Evolutionary conservation across 257 asterid species (phyloP), one percentile per base, ranked within the genome.

Genomic region (Voacanga thouarsii): DNA sequence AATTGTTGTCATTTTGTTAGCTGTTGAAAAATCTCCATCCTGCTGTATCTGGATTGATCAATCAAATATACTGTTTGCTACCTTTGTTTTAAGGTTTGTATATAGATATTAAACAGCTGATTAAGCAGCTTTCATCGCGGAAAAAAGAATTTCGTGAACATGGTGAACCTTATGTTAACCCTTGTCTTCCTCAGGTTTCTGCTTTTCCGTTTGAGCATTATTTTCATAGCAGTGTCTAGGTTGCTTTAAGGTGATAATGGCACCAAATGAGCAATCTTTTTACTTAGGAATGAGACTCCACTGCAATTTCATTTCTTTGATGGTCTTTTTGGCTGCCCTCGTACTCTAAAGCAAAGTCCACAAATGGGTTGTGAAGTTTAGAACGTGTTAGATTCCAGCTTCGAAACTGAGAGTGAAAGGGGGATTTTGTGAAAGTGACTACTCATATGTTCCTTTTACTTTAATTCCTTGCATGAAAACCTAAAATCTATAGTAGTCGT

Each of bases 401-500:
- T 26, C 55, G 2, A 49, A 49, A 5, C 55, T 49, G 55, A 49
- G 59, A 3, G 16, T 53, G 59, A 56, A 10, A 23, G 16, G 24
- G 41, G 47, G 21, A 41, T 37, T 5, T 3, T 43, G 6, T 24
- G 78, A 75, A 43, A 75, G 71, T 19, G 39, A 75, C 70, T 59
- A 6, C 24, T 60, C 59, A 6, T n/a, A 10, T 5, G n/a, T 43
- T 30, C 53, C 71, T 75, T 75, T 75, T n/a, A 59, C 78, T 75
- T 75, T 59, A 41, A 59, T 59, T 14, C 71, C 60, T 45, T 24
- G 47, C 59, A 11, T n/a, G 37, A 63, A 75, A 65, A 43, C 23
- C 37, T 70, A 23, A 16, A 74, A n/a, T 49, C 49, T 39, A 39
- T 2, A 6, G 12, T n/a, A 59, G 47, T 44, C 47, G 47, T 8